These are phyloP conservation scores for Geranium rotundifolium DNA, from an alignment of 345 rosid species.

Conservation along the genomic window DNA sequence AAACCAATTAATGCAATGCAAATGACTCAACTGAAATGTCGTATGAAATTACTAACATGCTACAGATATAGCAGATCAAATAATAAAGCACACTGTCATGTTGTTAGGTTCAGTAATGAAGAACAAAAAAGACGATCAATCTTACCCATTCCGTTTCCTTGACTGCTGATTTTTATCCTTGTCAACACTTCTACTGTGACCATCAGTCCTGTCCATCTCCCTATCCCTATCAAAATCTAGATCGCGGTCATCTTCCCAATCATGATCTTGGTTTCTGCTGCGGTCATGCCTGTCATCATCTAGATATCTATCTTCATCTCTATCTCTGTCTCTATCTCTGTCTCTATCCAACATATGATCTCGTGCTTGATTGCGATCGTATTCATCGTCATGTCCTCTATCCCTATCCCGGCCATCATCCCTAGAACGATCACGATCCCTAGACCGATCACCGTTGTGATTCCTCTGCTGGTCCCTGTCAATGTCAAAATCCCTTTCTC, in stretches of 20 bases:
- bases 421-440: constrained; percentile 46
- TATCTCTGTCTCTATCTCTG: too few species aligned
- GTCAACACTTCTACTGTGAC: constrained; percentile 15
- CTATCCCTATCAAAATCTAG: constrained; percentile 24
- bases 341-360: constrained; percentile 32
- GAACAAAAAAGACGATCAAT: neutral
- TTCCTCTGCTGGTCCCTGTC: constrained; percentile 33
- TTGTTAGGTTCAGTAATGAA: neutral
- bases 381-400: constrained; percentile 33
- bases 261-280: constrained; percentile 14
- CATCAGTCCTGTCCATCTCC: constrained; percentile 27
- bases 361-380: constrained; percentile 29
- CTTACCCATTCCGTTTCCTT: constrained; percentile 51
- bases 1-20: neutral
- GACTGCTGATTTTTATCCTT: constrained; percentile 26
- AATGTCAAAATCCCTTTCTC: constrained; percentile 41
- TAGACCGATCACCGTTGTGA: constrained; percentile 35
- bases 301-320: constrained; percentile 25
- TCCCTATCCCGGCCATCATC: constrained; percentile 32
- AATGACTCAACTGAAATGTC: neutral
- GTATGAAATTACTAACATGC: neutral
- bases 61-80: too few species aligned
- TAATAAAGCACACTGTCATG: neutral
- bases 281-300: constrained; percentile 28
- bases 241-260: constrained; percentile 14